These are phyloP conservation scores for Colletotrichum sp. DNA, from an alignment of 2,329 filamentous ascomycete species.

Conservation along the genomic window DNA sequence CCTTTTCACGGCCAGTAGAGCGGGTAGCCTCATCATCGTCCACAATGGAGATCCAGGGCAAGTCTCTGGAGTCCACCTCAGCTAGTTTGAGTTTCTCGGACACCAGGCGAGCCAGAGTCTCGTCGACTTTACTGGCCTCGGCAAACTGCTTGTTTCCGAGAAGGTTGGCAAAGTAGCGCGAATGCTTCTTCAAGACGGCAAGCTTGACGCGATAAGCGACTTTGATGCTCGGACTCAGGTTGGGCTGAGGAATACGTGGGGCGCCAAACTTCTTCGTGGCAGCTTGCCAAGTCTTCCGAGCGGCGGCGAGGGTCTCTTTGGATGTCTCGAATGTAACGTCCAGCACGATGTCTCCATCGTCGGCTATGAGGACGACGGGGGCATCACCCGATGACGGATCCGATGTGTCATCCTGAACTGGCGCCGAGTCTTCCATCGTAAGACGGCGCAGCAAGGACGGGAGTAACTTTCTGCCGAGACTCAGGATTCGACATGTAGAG, in stretches of 20 bases:
- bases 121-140: conserved; percentile 63
- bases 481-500: conserved; percentile 1
- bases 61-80: conserved; percentile 51
- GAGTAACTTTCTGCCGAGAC: neutral
- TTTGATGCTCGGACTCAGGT: conserved; percentile 41
- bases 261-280: conserved; percentile 32
- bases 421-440: conserved; percentile 27
- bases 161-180: conserved; percentile 73
- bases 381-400: conserved; percentile 26
- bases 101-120: conserved; percentile 55
- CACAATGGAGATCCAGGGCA: conserved; percentile 69
- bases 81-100: conserved; percentile 50
- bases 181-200: conserved; percentile 61
- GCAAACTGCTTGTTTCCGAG: conserved; percentile 68
- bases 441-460: neutral
- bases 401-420: conserved; percentile 27
- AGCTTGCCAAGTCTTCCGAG: conserved; percentile 42
- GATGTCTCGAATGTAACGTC: conserved; percentile 70
- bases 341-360: conserved; percentile 69
- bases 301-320: conserved; percentile 51
- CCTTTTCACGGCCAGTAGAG: conserved; percentile 61
- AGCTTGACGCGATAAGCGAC: conserved; percentile 66
- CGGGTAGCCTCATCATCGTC: conserved; percentile 74
- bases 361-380: conserved; percentile 55
- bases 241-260: conserved; percentile 29